Evolutionary conservation across 441 rosid genomes (phyloP), one percentile per base, ranked within the genome.

Genomic region (Populus hybrid): DNA sequence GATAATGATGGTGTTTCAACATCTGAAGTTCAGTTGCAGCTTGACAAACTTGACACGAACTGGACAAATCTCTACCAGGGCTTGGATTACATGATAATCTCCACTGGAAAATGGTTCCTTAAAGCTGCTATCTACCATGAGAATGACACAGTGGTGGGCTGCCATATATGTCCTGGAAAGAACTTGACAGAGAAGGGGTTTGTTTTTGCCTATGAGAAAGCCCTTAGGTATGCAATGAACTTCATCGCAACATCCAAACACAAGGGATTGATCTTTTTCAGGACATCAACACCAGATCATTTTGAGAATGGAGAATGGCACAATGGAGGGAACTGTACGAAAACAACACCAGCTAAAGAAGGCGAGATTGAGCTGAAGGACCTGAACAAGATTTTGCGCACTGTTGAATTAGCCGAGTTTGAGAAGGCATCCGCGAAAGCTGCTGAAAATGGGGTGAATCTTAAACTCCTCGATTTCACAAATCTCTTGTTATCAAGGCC

Each of bases 21-120:
- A 23, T 88, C 95, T 7, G 87, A 84, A 76, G 92, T 88, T 81
- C 86, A 95, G 85, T 86, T 95, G 70, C 93, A 95, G 35, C 86
- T 92, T 0, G 98, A 95, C 81, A 87, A 85, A 68, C 92, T 95
- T 30, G 99, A 95, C 38, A 83, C 85, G 78, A 91, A 86, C 42
- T 95, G 98, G 98, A 87, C 87, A 6, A 84, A 68, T 36, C 80
- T 81, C 4, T 89, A 84, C 81, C 86, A 81, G 72, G 85, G 79
- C 83, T 79, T 90, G 26, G 97, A 95, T 79, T 92, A 91, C 76
- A 78, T 85, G 59, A 87, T 94, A 46, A 84, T 95, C 78, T 95
- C 98, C 3, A 90, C 97, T 0, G 99, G 99, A 34, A 90, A 95
- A 85, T 95, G 99, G 99, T 95, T 87, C 81, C 93, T 94, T n/a